A percentile compares a stretch with the other conserved stretches of the same genome.
phyloP scores from a whole-genome alignment of 2,329 filamentous ascomycete species.

The Sclerotinia sclerotiorum region DNA sequence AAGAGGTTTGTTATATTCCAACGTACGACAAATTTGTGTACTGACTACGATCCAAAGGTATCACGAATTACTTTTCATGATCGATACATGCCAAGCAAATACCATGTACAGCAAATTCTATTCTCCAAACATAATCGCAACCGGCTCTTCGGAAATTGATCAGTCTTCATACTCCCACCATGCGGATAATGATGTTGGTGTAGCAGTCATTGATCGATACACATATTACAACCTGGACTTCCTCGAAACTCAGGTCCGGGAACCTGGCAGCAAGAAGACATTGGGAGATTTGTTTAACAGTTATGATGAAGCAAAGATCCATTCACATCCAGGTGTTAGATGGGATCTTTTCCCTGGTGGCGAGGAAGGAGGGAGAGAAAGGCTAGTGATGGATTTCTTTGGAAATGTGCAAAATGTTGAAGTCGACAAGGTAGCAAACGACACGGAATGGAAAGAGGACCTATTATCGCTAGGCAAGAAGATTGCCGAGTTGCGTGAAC shows the following conservation, averaged over 20 bases:
- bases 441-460: slow-evolving; percentile 66
- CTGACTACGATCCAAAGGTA: slow-evolving; percentile 55
- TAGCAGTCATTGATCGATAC: slow-evolving; percentile 97
- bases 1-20: slow-evolving; percentile 60
- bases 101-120: slow-evolving; percentile 99
- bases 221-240: slow-evolving; percentile 99
- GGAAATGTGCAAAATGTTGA: slow-evolving; percentile 98
- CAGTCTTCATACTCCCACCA: slow-evolving; percentile 97
- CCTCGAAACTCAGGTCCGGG: slow-evolving; percentile 84
- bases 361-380: slow-evolving; percentile 70
- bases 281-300: slow-evolving; percentile 94
- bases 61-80: slow-evolving; percentile 99
- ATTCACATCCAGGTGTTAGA: slow-evolving; percentile 84
- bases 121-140: slow-evolving; percentile 96
- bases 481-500: slow-evolving; percentile 53
- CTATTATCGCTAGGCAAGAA: slow-evolving; percentile 71
- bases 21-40: background rate
- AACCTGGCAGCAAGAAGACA: slow-evolving; percentile 82
- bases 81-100: slow-evolving; percentile 98
- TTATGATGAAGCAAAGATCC: slow-evolving; percentile 92
- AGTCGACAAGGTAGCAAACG: slow-evolving; percentile 58
- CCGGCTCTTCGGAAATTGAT: slow-evolving; percentile 92
- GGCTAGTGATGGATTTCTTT: slow-evolving; percentile 94
- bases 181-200: slow-evolving; percentile 95
- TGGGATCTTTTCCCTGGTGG: slow-evolving; percentile 95